A percentile compares a stretch with the other conserved stretches of the same genome.
These are phyloP conservation scores for Salicornia ramosissima DNA, from an alignment of 148 eudicot species.

Conservation along the genomic window DNA sequence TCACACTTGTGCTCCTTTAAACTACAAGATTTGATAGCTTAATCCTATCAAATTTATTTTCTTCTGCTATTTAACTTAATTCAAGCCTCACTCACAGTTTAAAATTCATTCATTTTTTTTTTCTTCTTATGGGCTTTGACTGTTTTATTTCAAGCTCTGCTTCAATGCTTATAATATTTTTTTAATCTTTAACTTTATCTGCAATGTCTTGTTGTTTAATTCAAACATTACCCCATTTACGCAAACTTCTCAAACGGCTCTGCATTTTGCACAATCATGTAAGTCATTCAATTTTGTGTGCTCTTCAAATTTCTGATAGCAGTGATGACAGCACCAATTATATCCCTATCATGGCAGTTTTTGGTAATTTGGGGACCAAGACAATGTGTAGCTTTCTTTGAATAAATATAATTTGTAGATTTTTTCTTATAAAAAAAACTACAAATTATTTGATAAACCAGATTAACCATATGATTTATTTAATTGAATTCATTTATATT, in stretches of 20 bases:
- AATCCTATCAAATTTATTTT: background rate
- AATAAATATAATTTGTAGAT: too few relatives aligned
- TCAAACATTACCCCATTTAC: background rate
- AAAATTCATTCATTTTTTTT: background rate
- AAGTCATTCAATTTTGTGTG: conserved; percentile 27
- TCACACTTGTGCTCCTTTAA: too few relatives aligned
- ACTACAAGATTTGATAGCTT: conserved; percentile 7
- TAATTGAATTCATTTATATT: too few relatives aligned
- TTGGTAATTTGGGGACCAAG: too few relatives aligned
- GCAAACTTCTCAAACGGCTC: conserved; percentile 10
- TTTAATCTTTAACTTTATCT: background rate
- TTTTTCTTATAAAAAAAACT: too few relatives aligned
- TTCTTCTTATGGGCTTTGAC: background rate
- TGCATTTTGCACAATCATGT: conserved; percentile 12
- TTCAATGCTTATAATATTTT: background rate
- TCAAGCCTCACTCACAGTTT: conserved; percentile 2
- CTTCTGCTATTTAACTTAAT: background rate
- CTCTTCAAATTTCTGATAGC: conserved; percentile 19
- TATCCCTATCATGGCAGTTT: too few relatives aligned
- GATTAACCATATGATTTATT: too few relatives aligned
- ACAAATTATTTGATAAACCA: too few relatives aligned
- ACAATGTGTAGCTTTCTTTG: too few relatives aligned
- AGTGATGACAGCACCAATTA: conserved; percentile 13
- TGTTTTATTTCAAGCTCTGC: background rate
- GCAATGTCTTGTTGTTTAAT: conserved; percentile 15